Evolutionary conservation across 495 filamentous ascomycete species (phyloP), one percentile per base, ranked within the genome.

Genomic region (Apodospora peruviana): DNA sequence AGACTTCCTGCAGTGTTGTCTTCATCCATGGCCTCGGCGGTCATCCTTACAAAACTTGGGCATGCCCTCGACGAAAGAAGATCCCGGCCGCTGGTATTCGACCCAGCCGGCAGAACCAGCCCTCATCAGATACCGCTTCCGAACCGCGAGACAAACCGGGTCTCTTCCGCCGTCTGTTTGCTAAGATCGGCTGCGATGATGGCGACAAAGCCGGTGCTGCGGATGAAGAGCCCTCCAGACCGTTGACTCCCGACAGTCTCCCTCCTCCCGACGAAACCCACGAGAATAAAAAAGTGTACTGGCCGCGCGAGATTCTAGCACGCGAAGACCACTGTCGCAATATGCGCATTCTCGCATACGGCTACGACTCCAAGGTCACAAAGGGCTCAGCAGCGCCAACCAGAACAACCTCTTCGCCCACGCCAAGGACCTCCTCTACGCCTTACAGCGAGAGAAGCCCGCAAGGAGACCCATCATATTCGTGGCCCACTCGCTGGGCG

Each of bases 401-500:
- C 2, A 48, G 34, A 39, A 12, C 45, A 25, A 40, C 21, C n/a
- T 48, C 7, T 48, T 48, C 23, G 34, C 17, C 3, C 45, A 48
- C 22, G 45, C 34, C 8, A 39, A 23, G 34, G 18, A 39, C 3
- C 36, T 40, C 17, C 35, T 48, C 5, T 39, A 48, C 11, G 5
- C 32, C 19, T 10, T 48, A 5, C 1, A 40, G 12, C 35, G 45
- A 10, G 10, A 40, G 36, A 22, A 25, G 19, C 45, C 45, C 14
- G 4, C 32, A 7, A 20, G 34, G 2, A 19, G 7, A 20, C 10
- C 11, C 4, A 14, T 48, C 10, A 25, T 48, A 14, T 48, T 48
- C 17, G 45, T 40, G 20, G 45, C 45, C 2, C 45, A 48, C 25
- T 48, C 45, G 4, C 34, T 48, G 4, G 45, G 45, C 5, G 45